Evolutionary conservation across 2,329 filamentous ascomycete genomes (phyloP), one percentile per base, ranked within the genome.

Genomic region (Decorospora gaudefroyi): DNA sequence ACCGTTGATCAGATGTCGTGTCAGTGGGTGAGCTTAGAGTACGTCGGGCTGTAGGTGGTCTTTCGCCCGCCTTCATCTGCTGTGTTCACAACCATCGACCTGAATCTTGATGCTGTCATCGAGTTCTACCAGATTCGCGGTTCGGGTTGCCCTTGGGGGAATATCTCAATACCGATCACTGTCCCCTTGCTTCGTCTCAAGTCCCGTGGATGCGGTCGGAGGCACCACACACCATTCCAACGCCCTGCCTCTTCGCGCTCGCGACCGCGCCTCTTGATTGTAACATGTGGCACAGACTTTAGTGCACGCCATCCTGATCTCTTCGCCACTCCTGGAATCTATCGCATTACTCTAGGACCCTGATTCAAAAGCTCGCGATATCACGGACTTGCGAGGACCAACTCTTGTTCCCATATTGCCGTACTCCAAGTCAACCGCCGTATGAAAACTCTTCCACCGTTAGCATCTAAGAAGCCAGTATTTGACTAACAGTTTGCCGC

Each of bases 171-270:
- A 57, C 57, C 55, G 51, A 55, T 47, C 33, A 32, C 53, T 55
- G 53, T 55, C 58, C 49, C 31, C 46, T 57, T 41, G 46, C 43
- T 53, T 51, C 39, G 32, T 55, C 42, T 50, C 49, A 30, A 52
- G 47, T 52, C 49, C 62, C 64, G 53, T 43, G 35, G 46, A 35
- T 49, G 55, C 57, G 58, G 61, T 55, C 40, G 35, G 43, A 46
- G 46, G 41, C 43, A 47, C 46, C 49, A 52, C 51, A 57, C 56
- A 53, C 54, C 65, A 69, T 69, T 69, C 66, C 62, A 57, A 48
- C 54, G 57, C 63, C 63, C 61, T 67, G 57, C 59, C 57, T 59
- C 54, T 55, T 62, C 57, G 59, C 64, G 62, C 59, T 59, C 64
- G 59, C 58, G 61, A 61, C 53, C 58, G 62, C 63, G 60, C 50